These are phyloP conservation scores for Sclerotinia minor DNA, from an alignment of 2,329 filamentous ascomycete species.

Conservation along the genomic window DNA sequence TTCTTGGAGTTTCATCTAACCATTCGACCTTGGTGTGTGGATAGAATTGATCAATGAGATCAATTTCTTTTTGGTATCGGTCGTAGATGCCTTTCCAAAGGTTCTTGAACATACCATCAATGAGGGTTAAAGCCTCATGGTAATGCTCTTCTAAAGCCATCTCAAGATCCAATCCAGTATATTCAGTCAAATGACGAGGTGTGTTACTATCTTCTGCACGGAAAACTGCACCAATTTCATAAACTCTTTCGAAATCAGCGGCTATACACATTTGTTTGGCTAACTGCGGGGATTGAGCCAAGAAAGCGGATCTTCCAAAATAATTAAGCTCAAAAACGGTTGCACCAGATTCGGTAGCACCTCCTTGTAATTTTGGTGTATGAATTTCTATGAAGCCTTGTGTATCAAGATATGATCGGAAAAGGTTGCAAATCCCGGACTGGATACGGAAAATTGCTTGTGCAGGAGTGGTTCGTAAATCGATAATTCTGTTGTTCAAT, in stretches of 20 bases:
- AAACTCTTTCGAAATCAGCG: conserved; percentile 84
- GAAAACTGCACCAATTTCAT: conserved; percentile 88
- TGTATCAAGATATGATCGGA: conserved; percentile 72
- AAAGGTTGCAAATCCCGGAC: conserved; percentile 75
- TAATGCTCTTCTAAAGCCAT: conserved; percentile 91
- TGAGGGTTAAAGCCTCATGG: conserved; percentile 76
- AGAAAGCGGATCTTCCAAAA: conserved; percentile 81
- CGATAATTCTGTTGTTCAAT: conserved; percentile 75
- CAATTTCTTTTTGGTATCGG: conserved; percentile 69
- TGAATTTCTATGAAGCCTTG: conserved; percentile 89
- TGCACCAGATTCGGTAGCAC: conserved; percentile 86
- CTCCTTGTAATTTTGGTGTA: conserved; percentile 86
- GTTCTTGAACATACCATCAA: conserved; percentile 79
- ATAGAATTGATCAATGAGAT: conserved; percentile 78
- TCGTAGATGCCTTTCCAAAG: conserved; percentile 73
- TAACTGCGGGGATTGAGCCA: conserved; percentile 88
- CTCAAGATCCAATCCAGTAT: conserved; percentile 88
- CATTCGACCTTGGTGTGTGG: conserved; percentile 85
- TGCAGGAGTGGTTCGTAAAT: conserved; percentile 80
- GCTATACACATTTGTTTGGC: conserved; percentile 93
- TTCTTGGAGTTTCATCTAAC: conserved; percentile 79
- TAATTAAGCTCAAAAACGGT: conserved; percentile 92
- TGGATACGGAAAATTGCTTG: conserved; percentile 88
- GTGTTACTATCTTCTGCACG: conserved; percentile 95
- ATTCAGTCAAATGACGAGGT: conserved; percentile 90